Conservation (phyloP, 2,329 filamentous ascomycete genomes). For the Whalleya microplaca region DNA sequence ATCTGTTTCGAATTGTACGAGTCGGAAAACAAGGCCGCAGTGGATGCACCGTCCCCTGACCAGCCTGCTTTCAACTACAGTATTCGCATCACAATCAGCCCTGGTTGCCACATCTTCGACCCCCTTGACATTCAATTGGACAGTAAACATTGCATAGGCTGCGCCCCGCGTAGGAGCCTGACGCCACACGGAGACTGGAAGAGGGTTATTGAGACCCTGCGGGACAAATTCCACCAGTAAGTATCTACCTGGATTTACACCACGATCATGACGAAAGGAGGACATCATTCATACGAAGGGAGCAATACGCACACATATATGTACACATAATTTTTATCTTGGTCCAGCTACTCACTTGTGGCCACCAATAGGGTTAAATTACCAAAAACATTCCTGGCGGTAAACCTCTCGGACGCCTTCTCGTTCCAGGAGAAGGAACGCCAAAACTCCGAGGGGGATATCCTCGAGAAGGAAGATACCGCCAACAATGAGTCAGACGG, state of each 20-base stretch:
- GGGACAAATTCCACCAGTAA: slow-evolving; percentile 93
- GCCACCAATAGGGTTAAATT: slow-evolving; percentile 59
- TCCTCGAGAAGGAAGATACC: slow-evolving; percentile 52
- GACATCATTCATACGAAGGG: neutral
- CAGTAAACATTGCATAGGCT: slow-evolving; percentile 94
- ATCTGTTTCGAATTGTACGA: slow-evolving; percentile 99
- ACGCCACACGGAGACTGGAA: slow-evolving; percentile 96
- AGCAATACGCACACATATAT: no score
- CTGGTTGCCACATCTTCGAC: slow-evolving; percentile 95
- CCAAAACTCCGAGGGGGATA: slow-evolving; percentile 51
- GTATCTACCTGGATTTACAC: slow-evolving; percentile 38
- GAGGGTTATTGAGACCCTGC: slow-evolving; percentile 91
- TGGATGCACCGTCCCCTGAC: slow-evolving; percentile 51
- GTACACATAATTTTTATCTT: slow-evolving; percentile 1
- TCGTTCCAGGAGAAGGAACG: slow-evolving; percentile 61
- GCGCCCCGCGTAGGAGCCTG: slow-evolving; percentile 84
- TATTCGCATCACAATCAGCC: slow-evolving; percentile 94
- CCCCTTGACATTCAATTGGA: slow-evolving; percentile 96
- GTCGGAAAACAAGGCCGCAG: slow-evolving; percentile 71
- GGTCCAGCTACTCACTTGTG: slow-evolving; percentile 14
- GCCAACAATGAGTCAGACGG: slow-evolving; percentile 27
- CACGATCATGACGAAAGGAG: slow-evolving; percentile 12
- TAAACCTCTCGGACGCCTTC: slow-evolving; percentile 67
- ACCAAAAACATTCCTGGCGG: slow-evolving; percentile 67
- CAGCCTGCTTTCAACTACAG: slow-evolving; percentile 86